phyloP scores from a whole-genome alignment of 345 rosid genomes.

The Abelmoschus esculentus region DNA sequence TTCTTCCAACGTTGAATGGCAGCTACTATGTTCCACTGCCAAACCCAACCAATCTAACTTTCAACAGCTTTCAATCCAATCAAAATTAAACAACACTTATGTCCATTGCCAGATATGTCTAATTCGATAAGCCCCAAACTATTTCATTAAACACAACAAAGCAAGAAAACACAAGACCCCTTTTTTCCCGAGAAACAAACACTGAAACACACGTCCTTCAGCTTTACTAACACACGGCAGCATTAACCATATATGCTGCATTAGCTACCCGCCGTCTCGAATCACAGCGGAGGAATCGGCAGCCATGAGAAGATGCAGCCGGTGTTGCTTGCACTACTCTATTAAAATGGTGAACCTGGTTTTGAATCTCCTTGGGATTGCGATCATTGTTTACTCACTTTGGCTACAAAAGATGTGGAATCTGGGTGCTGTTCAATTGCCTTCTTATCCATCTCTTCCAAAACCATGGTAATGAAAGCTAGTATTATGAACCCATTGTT shows the following conservation, averaged over 20 bases:
- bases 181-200: slow-evolving; percentile 1
- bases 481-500: too few species aligned
- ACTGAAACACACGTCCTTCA: neutral
- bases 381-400: slow-evolving; percentile 39
- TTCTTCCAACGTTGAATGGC: slow-evolving; percentile 44
- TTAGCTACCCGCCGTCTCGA: too few species aligned
- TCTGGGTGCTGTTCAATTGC: slow-evolving; percentile 16
- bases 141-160: too few species aligned
- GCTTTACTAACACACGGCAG: neutral
- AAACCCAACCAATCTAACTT: too few species aligned
- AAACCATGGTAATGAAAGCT: slow-evolving; percentile 35
- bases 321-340: slow-evolving; percentile 33
- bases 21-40: too few species aligned
- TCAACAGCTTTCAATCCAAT: too few species aligned
- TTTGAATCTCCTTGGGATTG: slow-evolving; percentile 28
- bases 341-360: slow-evolving; percentile 26
- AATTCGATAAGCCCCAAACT: too few species aligned
- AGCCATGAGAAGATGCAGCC: slow-evolving; percentile 29
- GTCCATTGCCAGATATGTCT: too few species aligned
- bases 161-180: too few species aligned
- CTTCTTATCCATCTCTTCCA: slow-evolving; percentile 18
- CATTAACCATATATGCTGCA: too few species aligned
- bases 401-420: slow-evolving; percentile 53
- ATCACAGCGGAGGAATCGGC: neutral
- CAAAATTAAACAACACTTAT: too few species aligned